These are phyloP conservation scores for Chaetomiaceae sp. DNA, from an alignment of 2,329 filamentous ascomycete species.

Conservation along the genomic window DNA sequence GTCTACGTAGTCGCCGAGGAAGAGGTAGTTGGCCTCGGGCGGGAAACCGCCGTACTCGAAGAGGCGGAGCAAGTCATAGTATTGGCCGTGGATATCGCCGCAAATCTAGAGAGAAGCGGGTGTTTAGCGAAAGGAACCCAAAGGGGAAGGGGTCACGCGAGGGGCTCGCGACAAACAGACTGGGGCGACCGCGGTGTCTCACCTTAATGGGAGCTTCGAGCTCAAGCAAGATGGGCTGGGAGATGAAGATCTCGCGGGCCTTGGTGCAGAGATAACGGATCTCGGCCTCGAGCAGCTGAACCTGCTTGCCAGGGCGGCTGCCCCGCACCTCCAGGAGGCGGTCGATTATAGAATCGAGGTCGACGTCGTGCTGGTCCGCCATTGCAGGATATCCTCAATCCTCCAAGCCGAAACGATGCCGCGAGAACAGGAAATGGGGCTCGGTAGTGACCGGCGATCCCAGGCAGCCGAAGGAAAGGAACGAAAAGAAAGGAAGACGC, in stretches of 20 bases:
- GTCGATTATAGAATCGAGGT: constrained; percentile 99
- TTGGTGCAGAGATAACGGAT: constrained; percentile 98
- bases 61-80: constrained; percentile 93
- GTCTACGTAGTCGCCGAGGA: constrained; percentile 98
- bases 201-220: constrained; percentile 99
- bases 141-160: constrained; percentile 9
- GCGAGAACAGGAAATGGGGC: constrained; percentile 23
- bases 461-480: constrained; percentile 22
- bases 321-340: constrained; percentile 95
- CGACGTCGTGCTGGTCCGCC: constrained; percentile 78
- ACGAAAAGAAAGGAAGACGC: constrained; percentile 19
- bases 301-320: constrained; percentile 96
- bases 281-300: constrained; percentile 92
- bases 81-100: constrained; percentile 98
- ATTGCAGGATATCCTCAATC: constrained; percentile 38
- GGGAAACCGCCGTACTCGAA: constrained; percentile 99
- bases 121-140: constrained; percentile 21
- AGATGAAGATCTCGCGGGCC: constrained; percentile 98
- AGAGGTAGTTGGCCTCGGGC: constrained; percentile 98
- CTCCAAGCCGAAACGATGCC: constrained; percentile 41
- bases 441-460: constrained; percentile 29
- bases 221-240: constrained; percentile 95
- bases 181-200: constrained; percentile 30
- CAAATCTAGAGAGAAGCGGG: constrained; percentile 65
- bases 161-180: not conserved